Evolutionary conservation across 345 rosid genomes (phyloP), one percentile per base, ranked within the genome.

Genomic region (Rhizophora mangle): DNA sequence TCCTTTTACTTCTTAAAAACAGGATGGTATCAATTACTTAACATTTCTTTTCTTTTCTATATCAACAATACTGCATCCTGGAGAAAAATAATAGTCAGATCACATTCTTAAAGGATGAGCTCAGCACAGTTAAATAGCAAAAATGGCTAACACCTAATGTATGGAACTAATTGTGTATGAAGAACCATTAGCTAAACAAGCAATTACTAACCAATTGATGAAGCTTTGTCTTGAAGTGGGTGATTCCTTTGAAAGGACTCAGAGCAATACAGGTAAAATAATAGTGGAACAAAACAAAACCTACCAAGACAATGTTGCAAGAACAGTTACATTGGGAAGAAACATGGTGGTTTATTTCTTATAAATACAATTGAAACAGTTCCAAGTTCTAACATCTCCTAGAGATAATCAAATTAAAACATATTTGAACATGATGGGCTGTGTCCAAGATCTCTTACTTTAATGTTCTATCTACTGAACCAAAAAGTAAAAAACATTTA

Each of bases 201-300:
- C 8, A 72, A 71, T 67, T 47, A 85, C 96, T 80, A 74, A 89
- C 97, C 98, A 66, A 91, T 85, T 53, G 90, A 87, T 61, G 85
- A 82, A 74, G 84, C 76, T 77, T 82, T 85, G 22, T 87, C 92
- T 72, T 77, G 70, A 69, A 91, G 70, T 4, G 70, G 57, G 46
- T 60, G 63, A 73, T 79, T 80, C 70, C 67, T 77, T 67, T 67
- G 86, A 60, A 51, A 80, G 51, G 79, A 73, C 61, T 82, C 84
- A 11, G 84, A 74, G 74, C 82, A 73, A 72, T 83, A 80, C 52
- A 86, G 30, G 58, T 77, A 85, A 79, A 88, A 80, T 24, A 75
- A 68, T 53, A 91, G 81, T 1, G 93, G 95, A 62, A 86, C 75
- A 65, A 73, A 81, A 70, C 79, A 88, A 68, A 94, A 84, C 84